Base-by-base conservation (phyloP, 176 grass and related monocot genomes). In the Secale cereale region DNA sequence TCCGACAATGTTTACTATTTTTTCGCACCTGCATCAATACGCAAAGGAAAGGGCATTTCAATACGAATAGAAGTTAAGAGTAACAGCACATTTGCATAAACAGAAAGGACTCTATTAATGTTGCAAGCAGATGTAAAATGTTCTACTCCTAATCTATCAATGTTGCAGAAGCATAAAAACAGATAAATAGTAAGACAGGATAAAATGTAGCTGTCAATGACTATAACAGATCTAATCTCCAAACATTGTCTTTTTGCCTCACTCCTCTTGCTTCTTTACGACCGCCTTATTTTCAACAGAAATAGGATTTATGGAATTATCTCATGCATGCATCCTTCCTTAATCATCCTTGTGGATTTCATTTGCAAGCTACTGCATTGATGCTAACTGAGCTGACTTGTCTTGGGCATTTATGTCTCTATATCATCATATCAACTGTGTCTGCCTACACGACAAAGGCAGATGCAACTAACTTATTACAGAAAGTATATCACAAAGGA, bases 1-100 rank as follows among this genome's bases (percentile, higher is more conserved):
- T 99, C 81, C 97, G 88, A 62, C 97, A 99, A 78, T 99, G 97
- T 70, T 99, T 99, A 87, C 93, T 99, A 76, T 87, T 90, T 84
- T 92, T 94, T 9, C 84, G 84, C 57, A 96, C 97, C 97, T 99
- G 87, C 65, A 88, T 85, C 65, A 68, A 52, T 65, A 78, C 26
- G 76, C 5, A 81, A 78, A 74, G 10, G 3, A 31, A 84, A 81
- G 12, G 1, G 0, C 3, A 64, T 14, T 15, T 40, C 15, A 74
- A 73, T 78, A 63, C 62, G 16, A 56, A 59, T 6, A 10, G 61
- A 64, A 68, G 27, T 50, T 36, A 19, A 6, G 11, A 52, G 36
- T 67, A 19, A 59, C 26, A 68, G 16, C 16, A 60, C 56, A 14
- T 74, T 48, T 83, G 33, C 50, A 11, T 31, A 74, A 57, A 78